phyloP scores from a whole-genome alignment of 495 filamentous ascomycete genomes.

The Podospora pseudocomata region DNA sequence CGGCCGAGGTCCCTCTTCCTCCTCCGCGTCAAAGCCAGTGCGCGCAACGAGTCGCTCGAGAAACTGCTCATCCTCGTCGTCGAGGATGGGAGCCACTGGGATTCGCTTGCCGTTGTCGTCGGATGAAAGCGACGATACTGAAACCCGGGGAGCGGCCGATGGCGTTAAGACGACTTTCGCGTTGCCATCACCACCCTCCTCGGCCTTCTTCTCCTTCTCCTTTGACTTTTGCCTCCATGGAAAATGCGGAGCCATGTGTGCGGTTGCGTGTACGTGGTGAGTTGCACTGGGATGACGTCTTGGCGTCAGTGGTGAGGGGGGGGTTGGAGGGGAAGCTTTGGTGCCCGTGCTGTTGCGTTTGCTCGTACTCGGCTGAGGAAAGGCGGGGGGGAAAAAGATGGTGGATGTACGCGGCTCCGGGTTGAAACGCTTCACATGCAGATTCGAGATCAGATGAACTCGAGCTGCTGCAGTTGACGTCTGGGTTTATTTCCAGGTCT shows the following conservation, averaged over 20 bases:
- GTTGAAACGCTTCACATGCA: neutral
- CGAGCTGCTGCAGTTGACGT: neutral
- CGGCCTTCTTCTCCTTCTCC: slow-evolving; percentile 23
- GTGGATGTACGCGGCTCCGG: neutral
- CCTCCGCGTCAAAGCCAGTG: slow-evolving; percentile 18
- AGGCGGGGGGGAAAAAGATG: neutral
- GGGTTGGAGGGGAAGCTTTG: neutral
- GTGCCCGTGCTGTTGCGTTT: too few relatives aligned
- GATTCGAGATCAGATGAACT: neutral
- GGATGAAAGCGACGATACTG: neutral
- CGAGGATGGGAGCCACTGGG: slow-evolving; percentile 31
- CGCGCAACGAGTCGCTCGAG: slow-evolving; percentile 41
- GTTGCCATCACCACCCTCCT: slow-evolving; percentile 9
- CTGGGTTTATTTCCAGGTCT: neutral
- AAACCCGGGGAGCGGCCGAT: neutral
- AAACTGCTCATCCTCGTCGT: slow-evolving; percentile 43
- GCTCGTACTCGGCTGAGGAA: neutral
- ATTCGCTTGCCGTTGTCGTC: slow-evolving; percentile 3
- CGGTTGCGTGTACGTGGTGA: slow-evolving; percentile 10
- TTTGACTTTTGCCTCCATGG: slow-evolving; percentile 30
- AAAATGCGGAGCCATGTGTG: slow-evolving; percentile 8
- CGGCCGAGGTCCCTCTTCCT: slow-evolving; percentile 36
- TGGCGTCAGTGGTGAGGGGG: slow-evolving; percentile 22
- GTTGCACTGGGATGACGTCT: slow-evolving; percentile 8
- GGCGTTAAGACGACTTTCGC: neutral